phyloP scores from a whole-genome alignment of 2,329 filamentous ascomycete genomes.

The Exophiala lecanii-corni region DNA sequence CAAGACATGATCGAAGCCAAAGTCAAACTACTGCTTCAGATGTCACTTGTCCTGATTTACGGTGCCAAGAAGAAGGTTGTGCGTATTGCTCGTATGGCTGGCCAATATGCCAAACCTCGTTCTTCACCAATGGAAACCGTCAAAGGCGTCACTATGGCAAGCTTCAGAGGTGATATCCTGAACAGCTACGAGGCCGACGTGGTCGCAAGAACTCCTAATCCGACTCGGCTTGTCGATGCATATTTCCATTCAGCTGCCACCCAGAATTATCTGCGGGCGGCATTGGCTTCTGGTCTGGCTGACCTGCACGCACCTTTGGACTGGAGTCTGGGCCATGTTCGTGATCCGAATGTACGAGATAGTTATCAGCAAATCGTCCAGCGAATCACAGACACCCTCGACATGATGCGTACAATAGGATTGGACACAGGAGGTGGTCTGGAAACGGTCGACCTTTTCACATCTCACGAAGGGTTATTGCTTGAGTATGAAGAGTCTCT shows the following conservation, averaged over 20 bases:
- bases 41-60: slow-evolving; percentile 95
- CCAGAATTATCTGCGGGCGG: slow-evolving; percentile 83
- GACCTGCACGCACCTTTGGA: slow-evolving; percentile 90
- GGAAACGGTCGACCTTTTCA: slow-evolving; percentile 90
- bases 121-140: slow-evolving; percentile 82
- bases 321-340: slow-evolving; percentile 90
- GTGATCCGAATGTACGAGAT: slow-evolving; percentile 72
- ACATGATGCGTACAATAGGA: slow-evolving; percentile 91
- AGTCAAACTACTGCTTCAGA: slow-evolving; percentile 93
- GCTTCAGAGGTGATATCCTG: slow-evolving; percentile 91
- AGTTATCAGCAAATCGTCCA: slow-evolving; percentile 82
- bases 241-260: slow-evolving; percentile 96
- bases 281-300: slow-evolving; percentile 81
- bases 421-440: slow-evolving; percentile 79
- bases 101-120: slow-evolving; percentile 93
- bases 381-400: slow-evolving; percentile 83
- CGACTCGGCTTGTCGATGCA: slow-evolving; percentile 75
- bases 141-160: slow-evolving; percentile 74
- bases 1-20: slow-evolving; percentile 88
- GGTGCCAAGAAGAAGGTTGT: slow-evolving; percentile 75
- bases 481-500: slow-evolving; percentile 91
- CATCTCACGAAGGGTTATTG: slow-evolving; percentile 88
- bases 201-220: slow-evolving; percentile 75
- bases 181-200: slow-evolving; percentile 69
- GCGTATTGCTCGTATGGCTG: slow-evolving; percentile 90